Base-by-base conservation (phyloP, 371 early-diverging fungal species). In the Parasitella parasitica region DNA sequence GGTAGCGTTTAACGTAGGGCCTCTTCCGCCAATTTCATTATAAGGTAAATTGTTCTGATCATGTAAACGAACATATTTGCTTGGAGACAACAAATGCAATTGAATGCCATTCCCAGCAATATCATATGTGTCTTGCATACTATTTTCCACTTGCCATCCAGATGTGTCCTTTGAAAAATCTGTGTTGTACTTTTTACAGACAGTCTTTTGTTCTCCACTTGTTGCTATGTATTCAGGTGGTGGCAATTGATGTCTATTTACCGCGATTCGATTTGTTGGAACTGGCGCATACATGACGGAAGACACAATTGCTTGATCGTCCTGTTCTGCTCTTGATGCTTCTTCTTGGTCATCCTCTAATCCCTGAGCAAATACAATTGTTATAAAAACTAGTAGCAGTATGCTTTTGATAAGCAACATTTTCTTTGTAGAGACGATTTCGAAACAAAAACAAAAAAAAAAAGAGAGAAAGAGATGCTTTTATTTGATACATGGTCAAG, bases 1-100 rank as follows among this genome's bases (percentile, higher is more conserved):
- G 0, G 72, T 69, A 7, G 73, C 57, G 43, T 78, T 78, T 26
- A 77, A 75, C 1, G 78, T 77, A 12, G 78, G 73, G 1, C 78
- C 78, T 57, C 69, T 34, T n/a, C 75, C 78, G 22, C 66, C 67
- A 50, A 38, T 55, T 37, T 59, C 12, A 30, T 77, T 77, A 39
- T 69, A 75, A 2, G 72, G 71, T 13, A 72, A 37, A 48, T 72
- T 30, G 27, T 43, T 49, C 18, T 12, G 12, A 34, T 67, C 70
- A 3, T 36, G 24, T 2, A 53, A 11, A 13, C 70, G 65, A 50
- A 65, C 24, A 41, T 61, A 69, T 34, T 58, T 22, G 7, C 51
- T 46, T 8, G 70, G 70, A 9, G 59, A 51, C 2, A 62, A 9
- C 7, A 69, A 35, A 15, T 57, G 48, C 9, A 69, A 18, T 30